Base-by-base conservation (phyloP, 164 flowering plant species). In the Nelumbo lutea region DNA sequence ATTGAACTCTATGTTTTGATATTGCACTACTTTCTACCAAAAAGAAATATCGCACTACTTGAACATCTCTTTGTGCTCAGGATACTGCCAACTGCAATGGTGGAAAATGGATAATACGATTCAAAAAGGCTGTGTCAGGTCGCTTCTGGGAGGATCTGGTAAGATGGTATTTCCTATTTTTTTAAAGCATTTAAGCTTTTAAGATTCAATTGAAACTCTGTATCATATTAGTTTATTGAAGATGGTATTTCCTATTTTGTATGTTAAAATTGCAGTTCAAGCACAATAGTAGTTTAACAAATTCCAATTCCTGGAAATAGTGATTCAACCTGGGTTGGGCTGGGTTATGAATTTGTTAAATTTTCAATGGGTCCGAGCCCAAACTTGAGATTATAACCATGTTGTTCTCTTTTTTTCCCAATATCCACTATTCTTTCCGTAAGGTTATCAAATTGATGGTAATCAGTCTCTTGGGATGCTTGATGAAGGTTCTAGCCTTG, bases 81-180 rank as follows among this genome's bases (percentile, higher is more conserved):
- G 89, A 83, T 73, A 74, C 83, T 79, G 93, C 98, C 44, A 93
- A 93, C 75, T 84, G 92, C 84, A 88, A 80, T 76, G 98, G 98
- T 70, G 98, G 98, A 41, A 93, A 93, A 79, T 93, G 98, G 98
- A 93, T 93, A 65, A 88, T 93, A 70, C 78, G 98, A 58, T 90
- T 93, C 75, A 89, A 89, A 59, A 93, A 90, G 81, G 88, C 82
- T 62, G 87, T 93, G 5, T 87, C 98, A 9, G 91, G 97, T 14
- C 97, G 98, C 72, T 95, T 89, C 72, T 95, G 99, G 99, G 97
- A 91, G 73, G 97, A 91, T 72, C 79, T 91, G 88, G 97, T 91
- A 77, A 82, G 85, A 4, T 59, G 50, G 41, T 59, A 57, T 40
- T 39, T 9, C 42, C 15, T 50, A 13, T 50, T 2, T 50, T 8